These are phyloP conservation scores for Vitis hybrid DNA, from an alignment of 177 flowering plant species.

Conservation along the genomic window DNA sequence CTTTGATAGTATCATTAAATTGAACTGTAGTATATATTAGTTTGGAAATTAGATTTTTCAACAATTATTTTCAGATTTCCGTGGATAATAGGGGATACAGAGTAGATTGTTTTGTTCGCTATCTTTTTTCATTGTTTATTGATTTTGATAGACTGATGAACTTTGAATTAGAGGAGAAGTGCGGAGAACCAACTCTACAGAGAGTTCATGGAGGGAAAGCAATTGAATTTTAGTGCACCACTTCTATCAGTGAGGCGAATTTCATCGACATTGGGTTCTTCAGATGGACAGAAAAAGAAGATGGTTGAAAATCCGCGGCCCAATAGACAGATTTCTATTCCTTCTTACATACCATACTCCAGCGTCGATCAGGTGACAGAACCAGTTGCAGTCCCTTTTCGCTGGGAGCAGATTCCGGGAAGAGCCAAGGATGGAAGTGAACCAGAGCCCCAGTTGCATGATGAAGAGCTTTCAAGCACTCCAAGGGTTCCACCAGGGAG, in stretches of 20 bases:
- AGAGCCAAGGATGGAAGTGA: slow-evolving; percentile 31
- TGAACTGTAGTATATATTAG: too few relatives aligned
- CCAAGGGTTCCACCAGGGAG: slow-evolving; percentile 46
- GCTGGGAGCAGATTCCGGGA: slow-evolving; percentile 69
- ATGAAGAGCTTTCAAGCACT: slow-evolving; percentile 20
- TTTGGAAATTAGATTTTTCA: too few relatives aligned
- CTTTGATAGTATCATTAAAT: too few relatives aligned
- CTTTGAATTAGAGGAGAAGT: slow-evolving; percentile 5
- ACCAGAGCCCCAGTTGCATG: slow-evolving; percentile 4
- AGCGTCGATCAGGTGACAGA: slow-evolving; percentile 39
- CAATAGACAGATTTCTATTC: slow-evolving; percentile 20
- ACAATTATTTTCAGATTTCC: too few relatives aligned
- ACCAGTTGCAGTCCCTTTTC: slow-evolving; percentile 67
- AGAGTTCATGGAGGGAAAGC: slow-evolving; percentile 42
- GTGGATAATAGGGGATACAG: too few relatives aligned
- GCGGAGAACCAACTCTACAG: not conserved
- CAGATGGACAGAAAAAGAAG: slow-evolving; percentile 15
- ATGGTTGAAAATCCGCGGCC: slow-evolving; percentile 8
- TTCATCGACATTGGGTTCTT: slow-evolving; percentile 19
- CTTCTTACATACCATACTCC: slow-evolving; percentile 11
- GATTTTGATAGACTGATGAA: not conserved
- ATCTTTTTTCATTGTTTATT: not conserved
- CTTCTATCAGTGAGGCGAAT: slow-evolving; percentile 56
- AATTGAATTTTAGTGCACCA: slow-evolving; percentile 52
- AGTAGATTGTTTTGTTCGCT: not conserved